A percentile compares a stretch with the other conserved stretches of the same genome.
Evolutionary conservation across 345 rosid genomes (phyloP).

Genomic region (Salix caprea): DNA sequence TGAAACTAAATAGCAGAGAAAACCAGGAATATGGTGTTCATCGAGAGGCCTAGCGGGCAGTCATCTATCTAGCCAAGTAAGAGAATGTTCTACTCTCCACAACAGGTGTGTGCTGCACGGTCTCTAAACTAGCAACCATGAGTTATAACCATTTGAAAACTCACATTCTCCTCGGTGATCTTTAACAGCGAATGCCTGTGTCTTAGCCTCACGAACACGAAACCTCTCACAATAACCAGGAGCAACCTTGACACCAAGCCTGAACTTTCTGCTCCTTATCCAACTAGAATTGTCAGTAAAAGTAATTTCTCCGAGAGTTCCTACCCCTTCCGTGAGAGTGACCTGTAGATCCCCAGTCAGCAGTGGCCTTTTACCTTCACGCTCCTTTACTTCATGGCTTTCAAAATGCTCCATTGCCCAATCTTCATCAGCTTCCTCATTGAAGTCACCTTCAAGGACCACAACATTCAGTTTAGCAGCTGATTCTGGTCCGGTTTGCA

Average conservation of each 20-base stretch:
- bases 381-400: conserved; percentile 68
- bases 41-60: background rate
- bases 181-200: conserved; percentile 87
- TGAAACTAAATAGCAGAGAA: background rate
- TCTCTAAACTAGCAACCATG: background rate
- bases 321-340: conserved; percentile 73
- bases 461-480: conserved; percentile 61
- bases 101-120: background rate
- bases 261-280: conserved; percentile 94
- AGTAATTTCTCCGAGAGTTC: conserved; percentile 77
- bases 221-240: conserved; percentile 49
- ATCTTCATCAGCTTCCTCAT: conserved; percentile 55
- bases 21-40: background rate
- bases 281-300: conserved; percentile 96
- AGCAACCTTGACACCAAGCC: conserved; percentile 72
- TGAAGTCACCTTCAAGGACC: conserved; percentile 86
- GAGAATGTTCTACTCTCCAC: background rate
- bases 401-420: conserved; percentile 76
- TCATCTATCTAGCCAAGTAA: background rate
- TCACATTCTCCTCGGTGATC: conserved; percentile 96
- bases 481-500: conserved; percentile 65
- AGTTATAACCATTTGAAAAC: conserved; percentile 22
- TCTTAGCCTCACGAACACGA: conserved; percentile 76
- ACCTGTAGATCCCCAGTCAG: conserved; percentile 79
- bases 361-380: conserved; percentile 85